Evolutionary conservation across 768 basidiomycete genomes (phyloP), one percentile per base, ranked within the genome.

Genomic region (Clitopilus passeckerianus): DNA sequence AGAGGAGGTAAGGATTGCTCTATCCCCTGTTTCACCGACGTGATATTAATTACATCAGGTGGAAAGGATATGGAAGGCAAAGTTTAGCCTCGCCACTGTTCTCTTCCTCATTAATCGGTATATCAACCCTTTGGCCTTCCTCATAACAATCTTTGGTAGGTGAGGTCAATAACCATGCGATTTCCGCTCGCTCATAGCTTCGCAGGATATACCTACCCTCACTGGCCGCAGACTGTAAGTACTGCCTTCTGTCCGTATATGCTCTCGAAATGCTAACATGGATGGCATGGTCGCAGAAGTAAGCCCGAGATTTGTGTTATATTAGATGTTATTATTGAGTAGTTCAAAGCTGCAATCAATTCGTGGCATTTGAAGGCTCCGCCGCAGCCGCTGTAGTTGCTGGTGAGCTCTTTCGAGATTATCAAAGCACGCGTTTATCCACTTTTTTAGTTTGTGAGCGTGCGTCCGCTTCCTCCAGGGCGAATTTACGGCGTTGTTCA

Each of bases 61-160:
- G 41, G 68, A 70, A 15, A 61, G 70, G 6, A 66, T 73, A 7
- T 73, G 72, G 72, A 66, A 65, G 44, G 63, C 55, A 35, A 67
- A 59, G 53, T 30, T 70, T 6, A 67, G 67, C 8, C 66, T 65
- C 1, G 70, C 62, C 2, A 63, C 67, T 0, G 37, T 70, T n/a
- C 61, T 73, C n/a, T 73, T 71, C 61, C 55, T 71, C 6, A 56
- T 73, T 20, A 72, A 71, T 57, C 66, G 72, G 16, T 73, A 72
- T 60, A 54, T 64, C 27, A 71, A 68, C 14, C 68, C 68, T 2
- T 35, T 71, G 0, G 66, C 70, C 37, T 71, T 71, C 44, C 65
- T 70, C 37, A 59, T 70, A 5, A 63, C 70, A 7, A 41, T 71
- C 8, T 34, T 63, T 27, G 68, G 70, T 71, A 43, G 12, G 66